Evolutionary conservation across 352 stramenopile species (phyloP), one percentile per base, ranked within the genome.

Genomic region (Peronospora destructor): DNA sequence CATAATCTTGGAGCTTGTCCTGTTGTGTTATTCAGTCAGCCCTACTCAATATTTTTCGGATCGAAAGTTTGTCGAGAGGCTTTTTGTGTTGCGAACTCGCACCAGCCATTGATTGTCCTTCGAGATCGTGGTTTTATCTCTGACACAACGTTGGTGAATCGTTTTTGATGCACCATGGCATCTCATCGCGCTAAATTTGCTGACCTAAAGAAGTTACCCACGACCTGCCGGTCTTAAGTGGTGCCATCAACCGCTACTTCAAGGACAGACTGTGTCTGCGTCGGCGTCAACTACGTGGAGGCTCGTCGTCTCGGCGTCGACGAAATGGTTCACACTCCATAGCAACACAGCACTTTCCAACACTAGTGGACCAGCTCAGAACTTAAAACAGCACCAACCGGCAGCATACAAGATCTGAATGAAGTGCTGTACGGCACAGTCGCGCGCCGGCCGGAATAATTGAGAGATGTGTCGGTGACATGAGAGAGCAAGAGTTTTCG

Each of bases 211-310:
- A 36, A 8, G 13, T 21, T 7, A 12, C 36, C 1, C 30, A 11
- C 12, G 17, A 32, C 12, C 26, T 33, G 19, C 28, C 21, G 16
- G 2, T 26, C 2, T 6, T 25, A 39, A 34, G 28, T 52, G 32
- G 64, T 65, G 61, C 11, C 28, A 46, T 34, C 46, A 52, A 39
- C 56, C 45, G 39, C 39, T 58, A 26, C 28, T 40, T 37, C 23
- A 5, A 37, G 46, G 35, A 62, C 56, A 52, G 42, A 62, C 11
- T 41, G 48, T 3, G 59, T 64, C 12, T 68, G 53, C 33, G 37
- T 64, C 12, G 68, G 53, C 33, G 34, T 68, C 25, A 87, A 87
- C 41, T 85, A 85, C 45, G 63, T 87, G 37, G 73, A 85, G 47
- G 45, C 56, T 30, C 49, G 55, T 33, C 44, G 14, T 40, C 45